Base-by-base conservation (phyloP, 2,329 filamentous ascomycete genomes). In the Cucurbitaria berberidis region DNA sequence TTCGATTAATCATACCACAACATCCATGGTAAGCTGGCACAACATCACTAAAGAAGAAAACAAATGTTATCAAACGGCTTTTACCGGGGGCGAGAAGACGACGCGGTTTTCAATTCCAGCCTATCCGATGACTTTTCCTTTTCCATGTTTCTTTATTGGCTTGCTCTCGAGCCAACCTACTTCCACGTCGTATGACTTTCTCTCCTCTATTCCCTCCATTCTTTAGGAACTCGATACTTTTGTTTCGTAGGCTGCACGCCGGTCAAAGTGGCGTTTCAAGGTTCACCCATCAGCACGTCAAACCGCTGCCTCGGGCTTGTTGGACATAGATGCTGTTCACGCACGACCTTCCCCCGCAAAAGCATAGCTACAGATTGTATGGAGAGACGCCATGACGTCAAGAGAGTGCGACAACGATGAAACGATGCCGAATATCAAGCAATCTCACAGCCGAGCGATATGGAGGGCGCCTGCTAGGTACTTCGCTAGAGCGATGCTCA, bases 211-310 rank as follows among this genome's bases (percentile, higher is more conserved):
- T 18, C 15, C 35, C 21, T 34, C 30, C 3, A n/a, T n/a, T 16
- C 13, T 16, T 34, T 15, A n/a, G 13, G 16, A n/a, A 34, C 15
- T 34, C 29, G n/a, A n/a, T n/a, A n/a, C n/a, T n/a, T n/a, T n/a
- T n/a, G n/a, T n/a, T n/a, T n/a, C n/a, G n/a, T n/a, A n/a, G n/a
- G n/a, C n/a, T n/a, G n/a, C n/a, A n/a, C n/a, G n/a, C n/a, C n/a
- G n/a, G n/a, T n/a, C n/a, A n/a, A n/a, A n/a, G n/a, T n/a, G n/a
- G n/a, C n/a, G n/a, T n/a, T n/a, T n/a, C n/a, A n/a, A n/a, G n/a
- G n/a, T n/a, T 42, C 40, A n/a, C 26, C 35, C 34, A 27, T 32
- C 16, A n/a, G n/a, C n/a, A 30, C 26, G 45, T 48, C 45, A 48
- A 39, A 32, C 45, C 45, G 27, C 34, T 21, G 10, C 16, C 7